Conservation (phyloP, 1,284 basidiomycete species). For the Taiwanofungus camphoratus region DNA sequence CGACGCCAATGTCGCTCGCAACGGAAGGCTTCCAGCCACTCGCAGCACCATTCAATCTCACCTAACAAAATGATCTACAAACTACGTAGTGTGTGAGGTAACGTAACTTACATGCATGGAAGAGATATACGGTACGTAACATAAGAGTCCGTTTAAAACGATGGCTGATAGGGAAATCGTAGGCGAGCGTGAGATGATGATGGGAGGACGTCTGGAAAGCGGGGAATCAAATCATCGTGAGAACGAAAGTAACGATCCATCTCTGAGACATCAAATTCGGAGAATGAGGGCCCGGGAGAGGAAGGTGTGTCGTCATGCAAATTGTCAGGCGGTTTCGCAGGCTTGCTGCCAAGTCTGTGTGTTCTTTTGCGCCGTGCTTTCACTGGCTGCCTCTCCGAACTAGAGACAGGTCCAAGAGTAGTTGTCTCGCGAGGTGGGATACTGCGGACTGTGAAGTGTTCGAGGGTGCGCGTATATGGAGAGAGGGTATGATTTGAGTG, state of each 20-base stretch:
- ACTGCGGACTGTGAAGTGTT: constrained; percentile 87
- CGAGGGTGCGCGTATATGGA: constrained; percentile 82
- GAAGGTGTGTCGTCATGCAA: constrained; percentile 13
- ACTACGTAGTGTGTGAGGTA: constrained; percentile 14
- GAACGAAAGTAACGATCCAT: constrained; percentile 74
- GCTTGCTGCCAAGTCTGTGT: constrained; percentile 57
- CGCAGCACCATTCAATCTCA: constrained; percentile 25
- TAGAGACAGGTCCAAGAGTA: constrained; percentile 23
- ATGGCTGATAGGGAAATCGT: constrained; percentile 21
- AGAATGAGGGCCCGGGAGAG: constrained; percentile 25
- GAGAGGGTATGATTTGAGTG: constrained; percentile 88
- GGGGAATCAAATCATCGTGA: constrained; percentile 36
- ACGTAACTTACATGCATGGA: constrained; percentile 6
- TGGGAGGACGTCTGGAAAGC: constrained; percentile 23
- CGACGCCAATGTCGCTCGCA: constrained; percentile 15
- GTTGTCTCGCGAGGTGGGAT: constrained; percentile 55
- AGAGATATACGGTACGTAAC: constrained; percentile 6
- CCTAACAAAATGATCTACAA: constrained; percentile 19
- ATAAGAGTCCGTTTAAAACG: constrained; percentile 8
- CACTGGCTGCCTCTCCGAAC: constrained; percentile 43
- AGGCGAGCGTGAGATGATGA: constrained; percentile 24
- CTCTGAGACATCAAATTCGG: constrained; percentile 69
- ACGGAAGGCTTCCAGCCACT: constrained; percentile 22
- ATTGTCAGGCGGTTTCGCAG: constrained; percentile 17
- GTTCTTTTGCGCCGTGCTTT: constrained; percentile 78